These are phyloP conservation scores for Aspergillus campestris DNA, from an alignment of 495 filamentous ascomycete genomes.

Conservation along the genomic window DNA sequence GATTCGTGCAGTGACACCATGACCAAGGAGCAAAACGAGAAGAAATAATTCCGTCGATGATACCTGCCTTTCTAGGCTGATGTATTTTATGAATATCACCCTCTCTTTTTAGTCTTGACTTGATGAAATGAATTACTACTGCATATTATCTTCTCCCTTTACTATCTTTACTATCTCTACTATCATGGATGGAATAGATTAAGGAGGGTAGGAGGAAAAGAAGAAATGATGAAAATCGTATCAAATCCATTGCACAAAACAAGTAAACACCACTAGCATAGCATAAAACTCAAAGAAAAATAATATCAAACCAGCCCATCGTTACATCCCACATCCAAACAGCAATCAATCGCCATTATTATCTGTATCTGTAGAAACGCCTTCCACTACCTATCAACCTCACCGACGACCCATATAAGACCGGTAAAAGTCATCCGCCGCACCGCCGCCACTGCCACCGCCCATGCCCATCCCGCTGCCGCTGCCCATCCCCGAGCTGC, in stretches of 20 bases:
- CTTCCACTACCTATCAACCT: conserved; percentile 4
- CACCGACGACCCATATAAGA: conserved; percentile 63
- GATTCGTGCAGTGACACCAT: no score
- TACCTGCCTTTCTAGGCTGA: no score
- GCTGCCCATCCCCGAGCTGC: conserved; percentile 46
- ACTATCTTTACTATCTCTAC: neutral
- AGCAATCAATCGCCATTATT: neutral
- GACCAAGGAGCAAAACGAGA: no score
- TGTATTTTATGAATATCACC: neutral
- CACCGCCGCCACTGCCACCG: conserved; percentile 30
- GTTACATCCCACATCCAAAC: neutral
- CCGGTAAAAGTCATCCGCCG: conserved; percentile 73
- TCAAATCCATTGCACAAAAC: neutral
- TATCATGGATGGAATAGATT: no score
- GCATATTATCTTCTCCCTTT: neutral
- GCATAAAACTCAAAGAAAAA: neutral
- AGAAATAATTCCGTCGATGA: no score
- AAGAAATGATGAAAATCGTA: conserved; percentile 1
- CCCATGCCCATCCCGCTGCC: conserved; percentile 42
- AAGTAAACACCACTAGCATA: neutral
- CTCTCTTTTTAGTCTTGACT: neutral
- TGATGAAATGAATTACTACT: no score
- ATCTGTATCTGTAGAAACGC: neutral
- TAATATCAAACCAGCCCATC: conserved; percentile 3
- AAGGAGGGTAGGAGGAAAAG: neutral